Percentiles rank a stretch among this genome's conserved stretches.
Evolutionary conservation across 768 basidiomycete species (phyloP).

Genomic region (Phylloporus scabripes): DNA sequence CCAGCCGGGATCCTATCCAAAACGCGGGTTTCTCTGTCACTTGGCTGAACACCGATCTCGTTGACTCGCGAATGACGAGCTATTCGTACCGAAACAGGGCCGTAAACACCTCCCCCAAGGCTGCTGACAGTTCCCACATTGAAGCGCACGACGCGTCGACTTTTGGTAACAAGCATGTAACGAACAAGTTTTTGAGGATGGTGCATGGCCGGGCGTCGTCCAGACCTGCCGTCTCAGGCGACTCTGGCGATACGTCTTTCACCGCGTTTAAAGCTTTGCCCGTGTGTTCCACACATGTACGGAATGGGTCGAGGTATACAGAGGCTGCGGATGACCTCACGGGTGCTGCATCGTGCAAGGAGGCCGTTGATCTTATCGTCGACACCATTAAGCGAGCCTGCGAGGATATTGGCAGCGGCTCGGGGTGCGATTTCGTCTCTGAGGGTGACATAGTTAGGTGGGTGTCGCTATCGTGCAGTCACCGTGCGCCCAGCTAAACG

Average conservation of each 20-base stretch:
- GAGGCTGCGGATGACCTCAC: constrained; percentile 59
- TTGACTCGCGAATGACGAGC: constrained; percentile 67
- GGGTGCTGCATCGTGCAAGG: constrained; percentile 62
- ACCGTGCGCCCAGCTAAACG: neutral
- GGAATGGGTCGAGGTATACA: constrained; percentile 42
- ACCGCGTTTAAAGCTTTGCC: constrained; percentile 80
- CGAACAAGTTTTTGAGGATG: constrained; percentile 25
- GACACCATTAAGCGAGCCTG: constrained; percentile 66
- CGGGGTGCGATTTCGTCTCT: constrained; percentile 44
- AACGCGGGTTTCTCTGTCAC: constrained; percentile 83
- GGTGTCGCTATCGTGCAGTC: constrained; percentile 11
- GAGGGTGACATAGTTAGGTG: constrained; percentile 80
- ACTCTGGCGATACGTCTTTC: constrained; percentile 41
- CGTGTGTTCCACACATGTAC: constrained; percentile 52
- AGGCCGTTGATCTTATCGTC: constrained; percentile 72
- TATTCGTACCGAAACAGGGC: constrained; percentile 79
- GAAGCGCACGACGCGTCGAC: neutral
- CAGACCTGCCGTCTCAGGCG: constrained; percentile 32
- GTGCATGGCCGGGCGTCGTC: constrained; percentile 14
- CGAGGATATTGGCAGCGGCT: constrained; percentile 47
- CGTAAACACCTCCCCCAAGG: constrained; percentile 21
- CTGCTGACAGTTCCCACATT: neutral
- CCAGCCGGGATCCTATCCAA: constrained; percentile 80
- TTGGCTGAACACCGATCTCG: constrained; percentile 70
- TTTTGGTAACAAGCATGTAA: neutral